These are phyloP conservation scores for Oligophagozyma castellii DNA, from an alignment of 1,139 yeast species.

Conservation along the genomic window DNA sequence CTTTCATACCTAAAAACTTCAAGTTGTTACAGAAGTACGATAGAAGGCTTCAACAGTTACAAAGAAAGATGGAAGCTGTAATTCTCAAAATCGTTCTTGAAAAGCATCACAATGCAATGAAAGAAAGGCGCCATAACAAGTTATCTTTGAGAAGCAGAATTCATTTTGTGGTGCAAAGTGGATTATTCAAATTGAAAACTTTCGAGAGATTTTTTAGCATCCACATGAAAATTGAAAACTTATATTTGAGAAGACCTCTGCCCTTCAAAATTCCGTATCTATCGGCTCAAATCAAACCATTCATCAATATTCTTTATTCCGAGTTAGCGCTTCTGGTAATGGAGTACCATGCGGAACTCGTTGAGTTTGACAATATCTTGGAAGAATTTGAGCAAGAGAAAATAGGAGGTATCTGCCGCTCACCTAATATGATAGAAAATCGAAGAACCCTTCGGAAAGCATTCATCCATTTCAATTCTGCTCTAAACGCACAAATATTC, in stretches of 20 bases:
- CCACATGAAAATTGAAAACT: neutral
- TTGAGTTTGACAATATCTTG: neutral
- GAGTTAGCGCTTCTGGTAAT: conserved; percentile 1
- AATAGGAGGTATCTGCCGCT: conserved; percentile 1
- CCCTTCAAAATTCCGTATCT: neutral
- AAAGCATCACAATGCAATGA: conserved; percentile 6
- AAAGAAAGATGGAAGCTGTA: conserved; percentile 30
- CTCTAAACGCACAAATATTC: conserved; percentile 37
- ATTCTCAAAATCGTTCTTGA: conserved; percentile 19
- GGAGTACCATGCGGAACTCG: neutral
- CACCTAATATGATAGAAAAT: no score
- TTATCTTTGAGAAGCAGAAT: neutral
- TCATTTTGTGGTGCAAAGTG: neutral
- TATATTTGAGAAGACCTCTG: neutral
- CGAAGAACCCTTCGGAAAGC: no score
- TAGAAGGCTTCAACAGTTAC: conserved; percentile 25
- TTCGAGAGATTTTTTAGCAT: neutral
- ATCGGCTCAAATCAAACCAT: conserved; percentile 1
- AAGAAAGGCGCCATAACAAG: neutral
- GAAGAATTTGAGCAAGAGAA: neutral
- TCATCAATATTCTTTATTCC: conserved; percentile 2
- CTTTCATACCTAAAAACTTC: conserved; percentile 37
- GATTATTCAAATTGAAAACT: neutral
- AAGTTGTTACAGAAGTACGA: conserved; percentile 26
- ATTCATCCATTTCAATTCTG: conserved; percentile 39